phyloP scores from a whole-genome alignment of 2,329 filamentous ascomycete genomes.

The Colletotrichum graminicola region DNA sequence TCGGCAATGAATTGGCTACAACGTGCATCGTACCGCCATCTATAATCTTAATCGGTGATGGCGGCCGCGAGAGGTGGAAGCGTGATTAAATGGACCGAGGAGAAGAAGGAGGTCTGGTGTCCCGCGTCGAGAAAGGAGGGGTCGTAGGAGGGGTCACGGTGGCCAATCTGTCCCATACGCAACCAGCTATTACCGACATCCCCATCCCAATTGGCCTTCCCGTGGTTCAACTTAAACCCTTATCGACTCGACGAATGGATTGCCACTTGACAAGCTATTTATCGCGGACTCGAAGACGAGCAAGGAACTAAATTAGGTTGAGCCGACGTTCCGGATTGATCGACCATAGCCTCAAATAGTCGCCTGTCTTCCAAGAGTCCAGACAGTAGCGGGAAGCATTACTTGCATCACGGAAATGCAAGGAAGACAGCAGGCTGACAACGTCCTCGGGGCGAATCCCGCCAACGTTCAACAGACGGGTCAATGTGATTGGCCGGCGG shows the following conservation, averaged over 20 bases:
- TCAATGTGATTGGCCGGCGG: conserved; percentile 25
- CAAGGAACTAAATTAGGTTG: background rate
- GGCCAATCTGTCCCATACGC: background rate
- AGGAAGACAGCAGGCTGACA: conserved; percentile 31
- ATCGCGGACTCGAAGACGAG: background rate
- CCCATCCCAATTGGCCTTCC: background rate
- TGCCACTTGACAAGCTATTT: background rate
- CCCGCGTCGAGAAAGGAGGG: conserved; percentile 19
- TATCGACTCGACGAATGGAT: conserved; percentile 3
- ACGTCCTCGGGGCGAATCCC: conserved; percentile 32
- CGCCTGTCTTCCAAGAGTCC: conserved; percentile 18
- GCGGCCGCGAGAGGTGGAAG: background rate
- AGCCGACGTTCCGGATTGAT: background rate
- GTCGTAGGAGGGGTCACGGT: background rate
- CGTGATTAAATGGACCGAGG: background rate
- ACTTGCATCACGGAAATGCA: conserved; percentile 41
- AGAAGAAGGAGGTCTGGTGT: background rate
- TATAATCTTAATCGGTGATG: background rate
- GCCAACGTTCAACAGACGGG: conserved; percentile 28
- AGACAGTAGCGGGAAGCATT: conserved; percentile 23
- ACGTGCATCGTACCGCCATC: too few species aligned
- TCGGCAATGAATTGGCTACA: background rate
- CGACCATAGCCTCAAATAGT: conserved; percentile 5
- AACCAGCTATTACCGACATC: background rate
- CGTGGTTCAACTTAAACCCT: background rate